phyloP scores from a whole-genome alignment of 345 rosid species.

The Rhodamnia argentea region DNA sequence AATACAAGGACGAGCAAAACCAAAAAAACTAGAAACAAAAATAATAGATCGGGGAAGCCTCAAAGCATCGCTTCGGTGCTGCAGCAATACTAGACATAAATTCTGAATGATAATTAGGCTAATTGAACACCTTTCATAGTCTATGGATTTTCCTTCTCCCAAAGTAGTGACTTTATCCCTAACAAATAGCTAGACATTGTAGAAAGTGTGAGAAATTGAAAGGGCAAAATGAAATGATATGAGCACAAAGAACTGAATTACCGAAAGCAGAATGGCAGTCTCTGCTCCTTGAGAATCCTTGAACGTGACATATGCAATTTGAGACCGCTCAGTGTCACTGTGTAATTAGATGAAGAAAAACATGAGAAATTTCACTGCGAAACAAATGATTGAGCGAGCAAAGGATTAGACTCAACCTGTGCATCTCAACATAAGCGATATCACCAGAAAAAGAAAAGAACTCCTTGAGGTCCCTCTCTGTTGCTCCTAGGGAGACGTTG shows the following conservation, averaged over 20 bases:
- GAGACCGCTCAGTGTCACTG: conserved; percentile 56
- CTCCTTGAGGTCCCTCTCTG: conserved; percentile 58
- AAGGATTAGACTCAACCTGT: conserved; percentile 26
- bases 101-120: neutral
- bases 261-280: conserved; percentile 52
- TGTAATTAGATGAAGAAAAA: conserved; percentile 3
- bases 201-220: neutral
- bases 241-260: neutral
- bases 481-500: conserved; percentile 66
- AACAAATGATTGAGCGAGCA: neutral
- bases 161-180: neutral
- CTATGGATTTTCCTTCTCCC: neutral
- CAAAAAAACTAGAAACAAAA: neutral
- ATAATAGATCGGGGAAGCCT: neutral
- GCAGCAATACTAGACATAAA: neutral
- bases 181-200: neutral
- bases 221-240: neutral
- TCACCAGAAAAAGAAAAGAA: conserved; percentile 88
- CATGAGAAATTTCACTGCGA: neutral
- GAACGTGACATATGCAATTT: conserved; percentile 50
- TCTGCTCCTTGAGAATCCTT: conserved; percentile 56
- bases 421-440: conserved; percentile 55
- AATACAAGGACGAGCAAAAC: neutral
- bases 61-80: neutral
- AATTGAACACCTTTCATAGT: neutral